Evolutionary conservation across 2,329 filamentous ascomycete species (phyloP).

Genomic region (Bipolaris sorokiniana): DNA sequence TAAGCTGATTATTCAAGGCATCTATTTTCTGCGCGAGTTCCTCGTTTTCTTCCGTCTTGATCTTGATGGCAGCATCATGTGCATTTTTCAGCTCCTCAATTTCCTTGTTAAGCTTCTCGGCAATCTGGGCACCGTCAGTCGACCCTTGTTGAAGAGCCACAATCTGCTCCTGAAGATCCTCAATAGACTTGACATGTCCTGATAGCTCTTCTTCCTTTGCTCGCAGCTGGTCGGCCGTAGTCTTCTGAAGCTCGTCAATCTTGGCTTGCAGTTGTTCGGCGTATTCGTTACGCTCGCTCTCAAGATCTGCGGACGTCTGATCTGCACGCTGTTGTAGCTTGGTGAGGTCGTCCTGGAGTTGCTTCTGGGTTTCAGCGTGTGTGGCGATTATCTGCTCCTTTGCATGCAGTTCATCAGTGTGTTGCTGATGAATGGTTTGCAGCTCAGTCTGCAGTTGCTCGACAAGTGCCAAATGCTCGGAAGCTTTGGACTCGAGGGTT

Average conservation of each 20-base stretch:
- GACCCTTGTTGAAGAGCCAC: slow-evolving; percentile 42
- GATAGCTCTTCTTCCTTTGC: slow-evolving; percentile 40
- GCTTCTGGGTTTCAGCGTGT: slow-evolving; percentile 31
- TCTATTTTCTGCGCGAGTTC: slow-evolving; percentile 44
- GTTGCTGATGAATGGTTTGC: slow-evolving; percentile 37
- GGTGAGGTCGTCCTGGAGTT: slow-evolving; percentile 35
- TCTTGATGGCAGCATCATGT: slow-evolving; percentile 39
- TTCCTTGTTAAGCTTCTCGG: slow-evolving; percentile 41
- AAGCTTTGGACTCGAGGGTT: slow-evolving; percentile 36
- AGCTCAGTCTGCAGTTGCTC: slow-evolving; percentile 45
- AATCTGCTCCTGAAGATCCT: slow-evolving; percentile 44
- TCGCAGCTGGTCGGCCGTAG: slow-evolving; percentile 28
- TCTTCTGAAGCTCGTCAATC: slow-evolving; percentile 38
- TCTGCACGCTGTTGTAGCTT: slow-evolving; percentile 40
- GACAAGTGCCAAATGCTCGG: slow-evolving; percentile 38
- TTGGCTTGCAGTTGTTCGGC: slow-evolving; percentile 33
- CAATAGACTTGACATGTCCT: slow-evolving; percentile 39
- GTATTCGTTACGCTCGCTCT: slow-evolving; percentile 39
- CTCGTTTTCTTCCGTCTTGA: slow-evolving; percentile 41
- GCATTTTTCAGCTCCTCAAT: slow-evolving; percentile 39
- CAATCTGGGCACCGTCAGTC: slow-evolving; percentile 40
- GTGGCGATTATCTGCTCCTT: slow-evolving; percentile 42
- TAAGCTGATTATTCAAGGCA: slow-evolving; percentile 45
- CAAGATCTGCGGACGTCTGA: slow-evolving; percentile 35
- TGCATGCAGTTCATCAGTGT: slow-evolving; percentile 39